phyloP scores from a whole-genome alignment of 2,329 filamentous ascomycete species.

The Colletotrichum sansevieriae region DNA sequence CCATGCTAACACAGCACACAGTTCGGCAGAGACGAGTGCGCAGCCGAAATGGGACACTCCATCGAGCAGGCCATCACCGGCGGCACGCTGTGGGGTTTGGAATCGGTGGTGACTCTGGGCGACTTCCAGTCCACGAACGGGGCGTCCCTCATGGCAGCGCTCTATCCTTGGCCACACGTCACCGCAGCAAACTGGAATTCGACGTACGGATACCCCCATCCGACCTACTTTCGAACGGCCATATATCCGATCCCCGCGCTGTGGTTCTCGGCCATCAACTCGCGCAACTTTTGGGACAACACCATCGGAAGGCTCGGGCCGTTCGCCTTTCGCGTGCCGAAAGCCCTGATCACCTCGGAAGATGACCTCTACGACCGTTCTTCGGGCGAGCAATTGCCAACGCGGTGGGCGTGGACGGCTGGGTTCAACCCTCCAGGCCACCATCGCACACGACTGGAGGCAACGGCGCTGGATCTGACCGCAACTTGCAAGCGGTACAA shows the following conservation, averaged over 20 bases:
- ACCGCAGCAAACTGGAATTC: no score
- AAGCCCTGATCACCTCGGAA: background rate
- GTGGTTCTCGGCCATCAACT: constrained; percentile 7
- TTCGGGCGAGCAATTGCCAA: background rate
- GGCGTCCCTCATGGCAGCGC: background rate
- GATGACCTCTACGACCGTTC: background rate
- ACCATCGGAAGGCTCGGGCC: constrained; percentile 16
- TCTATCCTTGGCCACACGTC: no score
- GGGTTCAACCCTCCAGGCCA: background rate
- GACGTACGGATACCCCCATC: no score
- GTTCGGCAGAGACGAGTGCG: background rate
- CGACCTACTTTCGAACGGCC: background rate
- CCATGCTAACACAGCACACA: background rate
- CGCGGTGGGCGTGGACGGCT: background rate
- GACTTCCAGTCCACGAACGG: background rate
- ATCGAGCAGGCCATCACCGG: constrained; percentile 8
- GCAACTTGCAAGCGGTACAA: background rate
- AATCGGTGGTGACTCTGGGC: background rate
- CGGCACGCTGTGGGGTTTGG: background rate
- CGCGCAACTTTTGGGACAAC: constrained; percentile 26
- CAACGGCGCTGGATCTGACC: constrained; percentile 3
- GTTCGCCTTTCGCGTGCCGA: constrained; percentile 11
- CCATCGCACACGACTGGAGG: background rate
- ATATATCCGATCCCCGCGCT: background rate
- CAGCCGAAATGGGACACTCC: constrained; percentile 8